Percentiles rank a stretch among this genome's conserved stretches.
These are phyloP conservation scores for Parastagonospora nodorum DNA, from an alignment of 2,329 filamentous ascomycete genomes.

Conservation along the genomic window DNA sequence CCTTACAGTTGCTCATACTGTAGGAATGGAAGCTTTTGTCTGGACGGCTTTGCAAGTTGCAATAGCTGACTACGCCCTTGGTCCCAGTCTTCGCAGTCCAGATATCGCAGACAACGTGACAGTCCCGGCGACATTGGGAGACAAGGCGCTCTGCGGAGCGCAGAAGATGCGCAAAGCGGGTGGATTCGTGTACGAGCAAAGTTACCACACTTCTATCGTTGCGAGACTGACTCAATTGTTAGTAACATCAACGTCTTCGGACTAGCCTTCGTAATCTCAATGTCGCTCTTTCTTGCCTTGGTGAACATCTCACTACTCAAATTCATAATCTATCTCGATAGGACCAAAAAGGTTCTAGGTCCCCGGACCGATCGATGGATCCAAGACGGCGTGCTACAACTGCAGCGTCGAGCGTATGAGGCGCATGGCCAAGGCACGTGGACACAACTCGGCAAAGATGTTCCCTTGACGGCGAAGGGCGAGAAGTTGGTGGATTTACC, in stretches of 20 bases:
- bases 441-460: conserved; percentile 2
- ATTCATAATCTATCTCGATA: conserved; percentile 18
- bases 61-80: conserved; percentile 13
- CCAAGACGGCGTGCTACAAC: conserved; percentile 30
- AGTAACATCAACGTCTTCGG: conserved; percentile 33
- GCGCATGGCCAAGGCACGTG: conserved; percentile 4
- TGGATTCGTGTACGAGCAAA: conserved; percentile 19
- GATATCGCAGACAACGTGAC: background rate
- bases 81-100: conserved; percentile 5
- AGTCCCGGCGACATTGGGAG: conserved; percentile 3
- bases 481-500: background rate
- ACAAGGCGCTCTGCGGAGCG: conserved; percentile 16
- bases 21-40: conserved; percentile 1
- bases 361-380: conserved; percentile 30
- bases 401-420: conserved; percentile 29
- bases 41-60: conserved; percentile 3
- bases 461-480: conserved; percentile 1
- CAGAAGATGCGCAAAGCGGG: conserved; percentile 25
- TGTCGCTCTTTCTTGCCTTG: conserved; percentile 12
- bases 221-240: background rate
- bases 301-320: conserved; percentile 17
- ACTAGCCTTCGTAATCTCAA: conserved; percentile 16
- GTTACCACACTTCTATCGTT: background rate
- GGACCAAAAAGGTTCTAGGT: conserved; percentile 15
- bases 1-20: background rate